These are phyloP conservation scores for Ehretia macrophylla DNA, from an alignment of 257 asterid genomes.

Conservation along the genomic window DNA sequence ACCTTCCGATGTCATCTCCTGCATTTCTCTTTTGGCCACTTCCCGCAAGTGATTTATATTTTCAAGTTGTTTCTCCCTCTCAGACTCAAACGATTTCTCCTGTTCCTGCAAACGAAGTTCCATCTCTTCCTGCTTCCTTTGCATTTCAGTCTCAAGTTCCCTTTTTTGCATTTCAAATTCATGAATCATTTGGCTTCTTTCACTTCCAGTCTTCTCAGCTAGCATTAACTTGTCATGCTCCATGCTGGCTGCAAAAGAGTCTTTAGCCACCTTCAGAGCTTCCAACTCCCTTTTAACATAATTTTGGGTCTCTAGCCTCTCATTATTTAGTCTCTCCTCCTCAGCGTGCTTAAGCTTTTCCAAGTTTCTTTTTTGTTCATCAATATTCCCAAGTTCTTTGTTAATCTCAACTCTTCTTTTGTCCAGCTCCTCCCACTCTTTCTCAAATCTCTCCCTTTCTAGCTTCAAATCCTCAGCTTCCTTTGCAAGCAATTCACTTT, in stretches of 20 bases:
- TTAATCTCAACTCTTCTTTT: slow-evolving; percentile 53
- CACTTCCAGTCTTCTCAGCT: slow-evolving; percentile 52
- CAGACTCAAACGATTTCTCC: slow-evolving; percentile 61
- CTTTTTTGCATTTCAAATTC: slow-evolving; percentile 66
- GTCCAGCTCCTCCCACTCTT: slow-evolving; percentile 95
- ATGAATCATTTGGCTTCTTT: slow-evolving; percentile 52
- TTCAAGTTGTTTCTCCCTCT: slow-evolving; percentile 51
- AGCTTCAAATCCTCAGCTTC: slow-evolving; percentile 77
- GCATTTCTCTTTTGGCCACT: slow-evolving; percentile 76
- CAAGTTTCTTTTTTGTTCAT: slow-evolving; percentile 42
- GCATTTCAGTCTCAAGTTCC: slow-evolving; percentile 64
- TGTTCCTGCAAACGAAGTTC: slow-evolving; percentile 54
- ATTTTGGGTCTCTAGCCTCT: slow-evolving; percentile 65
- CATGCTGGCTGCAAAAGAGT: slow-evolving; percentile 73
- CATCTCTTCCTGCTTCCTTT: slow-evolving; percentile 66
- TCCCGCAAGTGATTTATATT: slow-evolving; percentile 65
- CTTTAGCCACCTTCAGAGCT: slow-evolving; percentile 62
- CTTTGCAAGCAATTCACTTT: slow-evolving; percentile 58
- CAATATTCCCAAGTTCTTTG: slow-evolving; percentile 58
- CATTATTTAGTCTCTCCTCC: slow-evolving; percentile 64
- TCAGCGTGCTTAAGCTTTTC: slow-evolving; percentile 56
- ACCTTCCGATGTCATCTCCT: slow-evolving; percentile 74
- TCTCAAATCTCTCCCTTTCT: slow-evolving; percentile 85
- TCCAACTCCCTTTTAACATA: slow-evolving; percentile 68
- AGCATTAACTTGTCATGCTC: slow-evolving; percentile 66